Base-by-base conservation (phyloP, 345 rosid genomes). In the Eutrema heterophyllum region DNA sequence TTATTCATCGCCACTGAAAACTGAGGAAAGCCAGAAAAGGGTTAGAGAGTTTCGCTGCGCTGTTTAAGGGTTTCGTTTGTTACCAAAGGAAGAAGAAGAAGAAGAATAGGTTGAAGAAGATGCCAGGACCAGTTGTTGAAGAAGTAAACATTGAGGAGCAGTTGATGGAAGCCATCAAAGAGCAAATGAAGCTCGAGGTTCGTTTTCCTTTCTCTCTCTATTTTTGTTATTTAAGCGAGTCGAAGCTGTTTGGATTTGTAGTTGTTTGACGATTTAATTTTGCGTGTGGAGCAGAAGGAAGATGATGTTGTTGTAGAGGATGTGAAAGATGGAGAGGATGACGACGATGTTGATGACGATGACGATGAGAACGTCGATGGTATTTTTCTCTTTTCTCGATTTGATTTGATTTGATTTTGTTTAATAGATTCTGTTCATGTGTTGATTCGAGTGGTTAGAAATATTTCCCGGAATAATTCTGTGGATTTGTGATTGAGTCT, bases 321-420 rank as follows among this genome's bases (percentile, higher is more conserved):
- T 68, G 87, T 86, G 72, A 89, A 91, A 74, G 95, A 91, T 0
- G 97, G 84, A 2, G 94, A 85, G 0, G 93, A 86, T 0, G 92
- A 86, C 0, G 93, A 88, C 0, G 96, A 89, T 12, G 95, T 82
- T 5, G 93, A 85, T 14, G 93, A 90, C 2, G 91, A 90, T 4
- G 93, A 68, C 26, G 91, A 86, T 40, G 81, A 88, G 57, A 88
- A 83, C 8, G 78, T 79, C 46, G 82, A 73, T 49, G 95, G 97
- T 91, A 41, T n/a, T 21, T 8, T 2, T 16, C 35, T 43, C 32
- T 15, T 43, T 64, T 33, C 61, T 57, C 49, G 45, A 52, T 48
- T 43, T 26, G 71, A 38, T 39, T 33, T 21, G 21, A 18, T 18
- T 21, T n/a, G n/a, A 3, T 24, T 8, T 60, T 59, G 6, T 8